Percentiles rank a stretch among this genome's conserved stretches.
These are phyloP conservation scores for Sisymbrium altissimum DNA, from an alignment of 345 rosid species.

Conservation along the genomic window DNA sequence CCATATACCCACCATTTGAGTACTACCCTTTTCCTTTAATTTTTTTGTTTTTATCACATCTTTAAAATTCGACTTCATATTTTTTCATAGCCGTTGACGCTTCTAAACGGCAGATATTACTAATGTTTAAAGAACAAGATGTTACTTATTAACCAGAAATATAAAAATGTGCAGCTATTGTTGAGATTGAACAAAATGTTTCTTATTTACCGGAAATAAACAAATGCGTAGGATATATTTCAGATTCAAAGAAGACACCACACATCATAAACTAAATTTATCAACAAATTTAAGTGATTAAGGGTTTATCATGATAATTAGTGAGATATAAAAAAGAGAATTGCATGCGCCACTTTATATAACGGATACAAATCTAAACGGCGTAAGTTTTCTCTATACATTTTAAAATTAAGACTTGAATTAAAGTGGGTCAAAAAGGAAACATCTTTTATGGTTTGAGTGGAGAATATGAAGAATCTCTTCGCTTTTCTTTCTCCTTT, in stretches of 20 bases:
- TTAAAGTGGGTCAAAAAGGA: constrained; percentile 25
- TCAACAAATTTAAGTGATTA: not conserved
- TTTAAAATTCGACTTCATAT: not conserved
- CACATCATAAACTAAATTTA: not conserved
- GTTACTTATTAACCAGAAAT: not conserved
- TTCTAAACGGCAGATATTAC: not conserved
- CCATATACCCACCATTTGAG: not conserved
- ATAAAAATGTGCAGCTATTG: not conserved
- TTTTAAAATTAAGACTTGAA: not conserved
- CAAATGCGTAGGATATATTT: not conserved
- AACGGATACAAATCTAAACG: constrained; percentile 16
- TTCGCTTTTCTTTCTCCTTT: constrained; percentile 28
- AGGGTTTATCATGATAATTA: not conserved
- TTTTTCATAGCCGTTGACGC: not conserved
- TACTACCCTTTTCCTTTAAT: not conserved
- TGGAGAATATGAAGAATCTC: constrained; percentile 31
- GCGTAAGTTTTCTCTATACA: constrained; percentile 20
- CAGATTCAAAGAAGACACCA: not conserved
- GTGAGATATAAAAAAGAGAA: not conserved
- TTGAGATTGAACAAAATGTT: not conserved
- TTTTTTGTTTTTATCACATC: not conserved
- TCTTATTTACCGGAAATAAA: not conserved
- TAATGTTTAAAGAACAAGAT: not conserved
- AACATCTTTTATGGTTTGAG: constrained; percentile 15
- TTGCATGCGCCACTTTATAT: not conserved